Base-by-base conservation (phyloP, 805 yeast genomes). In the Kluyveromyces aestuarii region DNA sequence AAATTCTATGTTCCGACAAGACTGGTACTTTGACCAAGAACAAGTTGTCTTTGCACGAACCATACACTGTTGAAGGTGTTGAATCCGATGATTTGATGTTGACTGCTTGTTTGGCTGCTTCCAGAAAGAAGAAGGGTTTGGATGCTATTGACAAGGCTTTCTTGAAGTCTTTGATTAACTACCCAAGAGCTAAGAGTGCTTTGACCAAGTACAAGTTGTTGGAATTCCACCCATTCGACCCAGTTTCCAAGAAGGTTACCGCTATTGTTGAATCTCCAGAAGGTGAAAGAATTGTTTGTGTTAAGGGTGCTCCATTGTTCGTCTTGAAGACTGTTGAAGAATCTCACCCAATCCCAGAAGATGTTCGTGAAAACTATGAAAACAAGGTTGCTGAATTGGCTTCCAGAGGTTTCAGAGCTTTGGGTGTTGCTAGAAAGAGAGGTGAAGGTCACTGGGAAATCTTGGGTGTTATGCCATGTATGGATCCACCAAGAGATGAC, bases 401-500 rank as follows among this genome's bases (percentile, higher is more conserved):
- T 68, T 83, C 95, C 64, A 84, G 96, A 82, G 96, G 96, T 81
- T 89, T 87, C 91, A 81, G 96, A 76, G 89, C 96, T 67, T 79
- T 89, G 70, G 96, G 96, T 84, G 96, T 89, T 77, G 96, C 96
- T 58, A 87, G 96, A 81, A 87, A 87, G 87, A 83, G 95, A 79
- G 96, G 95, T 75, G 96, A 87, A 74, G 95, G 95, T 65, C 95
- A 87, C 82, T 89, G 96, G 96, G 96, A 89, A 76, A 88, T 89
- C 63, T 77, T 89, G 68, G 96, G 96, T 72, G 90, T 89, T 72
- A 88, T 89, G 96, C 96, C 96, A 73, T 88, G 96, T 77, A 85
- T 87, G 90, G 96, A 89, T 75, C 96, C 96, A 67, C 96, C 96
- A 75, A 86, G 96, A 82, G 95, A 89, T 75, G 96, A 89, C 74